A percentile compares a stretch with the other conserved stretches of the same genome.
Conservation (phyloP, 2,329 filamentous ascomycete genomes). For the Curvularia hawaiiensis region DNA sequence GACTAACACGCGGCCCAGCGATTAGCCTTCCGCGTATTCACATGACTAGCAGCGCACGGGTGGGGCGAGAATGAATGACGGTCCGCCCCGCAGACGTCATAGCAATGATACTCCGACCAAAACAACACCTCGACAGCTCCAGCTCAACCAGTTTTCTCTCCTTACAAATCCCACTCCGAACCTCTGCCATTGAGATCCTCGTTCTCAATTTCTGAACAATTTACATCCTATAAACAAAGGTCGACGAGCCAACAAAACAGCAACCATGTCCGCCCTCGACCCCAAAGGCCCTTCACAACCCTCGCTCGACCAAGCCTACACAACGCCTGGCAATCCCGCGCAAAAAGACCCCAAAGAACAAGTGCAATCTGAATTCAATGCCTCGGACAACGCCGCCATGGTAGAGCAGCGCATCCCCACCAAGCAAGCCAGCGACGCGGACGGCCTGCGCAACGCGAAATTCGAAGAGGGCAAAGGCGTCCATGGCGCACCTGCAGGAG, state of each 20-base stretch:
- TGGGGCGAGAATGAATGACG: constrained; percentile 32
- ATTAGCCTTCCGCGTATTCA: constrained; percentile 18
- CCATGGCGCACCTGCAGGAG: constrained; percentile 51
- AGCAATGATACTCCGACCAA: constrained; percentile 11
- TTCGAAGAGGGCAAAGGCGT: constrained; percentile 43
- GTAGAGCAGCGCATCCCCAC: constrained; percentile 48
- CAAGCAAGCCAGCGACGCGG: constrained; percentile 43
- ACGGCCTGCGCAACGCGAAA: constrained; percentile 47
- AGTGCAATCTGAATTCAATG: constrained; percentile 39
- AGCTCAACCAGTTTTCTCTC: constrained; percentile 6
- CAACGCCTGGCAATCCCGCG: constrained; percentile 53
- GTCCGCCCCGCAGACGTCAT: constrained; percentile 41
- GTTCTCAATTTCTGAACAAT: neutral
- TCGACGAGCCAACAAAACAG: constrained; percentile 10
- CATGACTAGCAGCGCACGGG: constrained; percentile 15
- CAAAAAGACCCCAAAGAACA: constrained; percentile 50
- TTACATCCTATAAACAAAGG: constrained; percentile 1
- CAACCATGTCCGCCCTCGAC: constrained; percentile 47
- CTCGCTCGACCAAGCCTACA: constrained; percentile 51
- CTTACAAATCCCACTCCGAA: constrained; percentile 2
- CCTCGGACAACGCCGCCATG: constrained; percentile 34
- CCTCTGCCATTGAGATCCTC: neutral
- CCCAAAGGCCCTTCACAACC: constrained; percentile 53
- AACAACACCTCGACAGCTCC: constrained; percentile 5
- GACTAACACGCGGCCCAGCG: constrained; percentile 14